Conservation (phyloP, 495 filamentous ascomycete species). For the Geoglossum glabrum region DNA sequence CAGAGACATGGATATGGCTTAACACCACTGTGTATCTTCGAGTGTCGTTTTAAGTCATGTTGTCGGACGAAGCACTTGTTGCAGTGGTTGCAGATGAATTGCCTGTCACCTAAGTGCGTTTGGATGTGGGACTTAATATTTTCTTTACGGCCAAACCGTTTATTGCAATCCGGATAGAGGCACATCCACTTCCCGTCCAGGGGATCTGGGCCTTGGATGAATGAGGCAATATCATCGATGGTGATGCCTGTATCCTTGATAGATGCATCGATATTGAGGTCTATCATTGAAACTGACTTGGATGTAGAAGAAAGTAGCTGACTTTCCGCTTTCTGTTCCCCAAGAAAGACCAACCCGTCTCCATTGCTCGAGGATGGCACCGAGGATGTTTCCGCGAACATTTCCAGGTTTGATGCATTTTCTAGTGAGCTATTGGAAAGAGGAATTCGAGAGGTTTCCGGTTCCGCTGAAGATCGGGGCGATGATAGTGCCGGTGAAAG, state of each 20-base stretch:
- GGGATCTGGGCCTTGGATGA: constrained; percentile 61
- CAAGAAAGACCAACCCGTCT: neutral
- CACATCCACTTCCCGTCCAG: constrained; percentile 70
- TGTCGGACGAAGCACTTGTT: constrained; percentile 88
- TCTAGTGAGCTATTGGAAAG: neutral
- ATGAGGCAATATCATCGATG: constrained; percentile 65
- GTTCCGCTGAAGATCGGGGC: constrained; percentile 26
- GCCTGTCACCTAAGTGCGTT: constrained; percentile 87
- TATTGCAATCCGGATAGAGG: constrained; percentile 56
- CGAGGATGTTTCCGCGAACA: neutral
- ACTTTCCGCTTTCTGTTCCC: constrained; percentile 13
- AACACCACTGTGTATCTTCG: constrained; percentile 85
- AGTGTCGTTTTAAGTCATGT: constrained; percentile 89
- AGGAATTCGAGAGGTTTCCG: neutral
- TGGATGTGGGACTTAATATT: constrained; percentile 97
- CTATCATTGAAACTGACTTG: constrained; percentile 21
- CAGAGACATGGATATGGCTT: constrained; percentile 86
- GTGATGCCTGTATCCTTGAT: constrained; percentile 61
- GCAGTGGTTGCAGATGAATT: constrained; percentile 76
- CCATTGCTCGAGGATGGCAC: neutral
- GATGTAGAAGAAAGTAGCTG: constrained; percentile 14
- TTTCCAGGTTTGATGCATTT: neutral
- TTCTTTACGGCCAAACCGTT: constrained; percentile 79
- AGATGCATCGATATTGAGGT: constrained; percentile 29
- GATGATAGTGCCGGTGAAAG: constrained; percentile 26